Evolutionary conservation across 768 basidiomycete species (phyloP).

Genomic region (Mycena metata): DNA sequence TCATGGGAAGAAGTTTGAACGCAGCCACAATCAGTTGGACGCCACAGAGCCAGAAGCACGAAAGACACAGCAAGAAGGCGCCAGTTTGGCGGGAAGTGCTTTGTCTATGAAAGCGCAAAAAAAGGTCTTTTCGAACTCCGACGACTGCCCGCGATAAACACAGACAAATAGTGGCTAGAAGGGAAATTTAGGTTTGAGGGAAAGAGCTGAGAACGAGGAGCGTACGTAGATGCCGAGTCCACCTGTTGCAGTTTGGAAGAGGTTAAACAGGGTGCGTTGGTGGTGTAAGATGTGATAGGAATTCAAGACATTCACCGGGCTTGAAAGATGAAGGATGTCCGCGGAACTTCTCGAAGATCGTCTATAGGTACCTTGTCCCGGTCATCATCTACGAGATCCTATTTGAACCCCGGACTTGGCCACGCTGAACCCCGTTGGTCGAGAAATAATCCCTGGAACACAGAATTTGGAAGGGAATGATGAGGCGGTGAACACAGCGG

Average conservation of each 20-base stretch:
- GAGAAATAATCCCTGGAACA: too few species aligned
- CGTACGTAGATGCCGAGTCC: neutral
- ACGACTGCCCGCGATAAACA: conserved; percentile 2
- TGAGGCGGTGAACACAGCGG: too few species aligned
- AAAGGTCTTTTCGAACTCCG: conserved; percentile 8
- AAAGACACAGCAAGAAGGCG: too few species aligned
- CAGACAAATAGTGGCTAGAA: neutral
- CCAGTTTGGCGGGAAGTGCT: too few species aligned
- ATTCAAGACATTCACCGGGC: neutral
- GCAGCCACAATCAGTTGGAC: neutral
- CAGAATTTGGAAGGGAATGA: too few species aligned
- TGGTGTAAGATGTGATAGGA: neutral
- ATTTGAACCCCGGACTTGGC: too few species aligned
- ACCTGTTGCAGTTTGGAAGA: neutral
- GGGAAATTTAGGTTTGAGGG: too few species aligned
- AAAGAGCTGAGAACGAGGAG: neutral
- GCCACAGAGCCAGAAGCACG: too few species aligned
- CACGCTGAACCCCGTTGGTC: too few species aligned
- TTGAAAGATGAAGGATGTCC: neutral
- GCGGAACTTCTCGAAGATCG: neutral
- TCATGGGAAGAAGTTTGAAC: too few species aligned
- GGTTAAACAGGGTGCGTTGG: neutral
- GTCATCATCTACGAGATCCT: too few species aligned
- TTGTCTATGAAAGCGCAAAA: neutral
- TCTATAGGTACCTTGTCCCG: too few species aligned